phyloP scores from a whole-genome alignment of 2,329 filamentous ascomycete species.

The Aspergillus sojae region DNA sequence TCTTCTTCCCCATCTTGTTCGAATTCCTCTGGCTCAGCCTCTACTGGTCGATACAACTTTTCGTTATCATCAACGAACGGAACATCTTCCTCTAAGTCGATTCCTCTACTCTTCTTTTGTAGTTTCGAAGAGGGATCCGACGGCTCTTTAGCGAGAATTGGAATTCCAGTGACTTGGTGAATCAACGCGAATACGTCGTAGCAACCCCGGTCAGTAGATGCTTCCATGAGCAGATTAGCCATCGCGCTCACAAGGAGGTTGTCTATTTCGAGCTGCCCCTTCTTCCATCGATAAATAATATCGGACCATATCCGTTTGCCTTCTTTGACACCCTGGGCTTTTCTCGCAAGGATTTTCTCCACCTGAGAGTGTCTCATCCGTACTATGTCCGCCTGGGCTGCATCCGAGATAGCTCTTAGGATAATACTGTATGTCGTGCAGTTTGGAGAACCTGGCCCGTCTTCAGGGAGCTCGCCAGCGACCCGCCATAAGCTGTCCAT shows the following conservation, averaged over 20 bases:
- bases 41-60: constrained; percentile 23
- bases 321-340: constrained; percentile 58
- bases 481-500: constrained; percentile 81
- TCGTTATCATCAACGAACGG: constrained; percentile 35
- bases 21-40: constrained; percentile 15
- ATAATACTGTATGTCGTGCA: constrained; percentile 78
- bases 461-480: constrained; percentile 69
- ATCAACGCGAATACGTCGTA: constrained; percentile 74
- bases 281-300: constrained; percentile 73
- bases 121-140: constrained; percentile 10
- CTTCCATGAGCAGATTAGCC: constrained; percentile 73
- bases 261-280: constrained; percentile 71
- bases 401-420: constrained; percentile 70
- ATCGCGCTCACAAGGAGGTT: constrained; percentile 79
- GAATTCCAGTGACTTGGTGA: constrained; percentile 80
- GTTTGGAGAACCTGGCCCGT: constrained; percentile 66
- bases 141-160: constrained; percentile 40
- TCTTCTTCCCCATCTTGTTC: constrained; percentile 29
- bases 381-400: constrained; percentile 37
- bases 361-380: constrained; percentile 34
- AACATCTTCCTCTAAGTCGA: constrained; percentile 25
- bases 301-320: constrained; percentile 80
- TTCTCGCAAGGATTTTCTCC: constrained; percentile 30
- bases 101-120: neutral
- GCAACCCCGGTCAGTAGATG: constrained; percentile 62